Percentiles rank a stretch among this genome's conserved stretches.
These are phyloP conservation scores for Heterobasidion occidentale DNA, from an alignment of 1,284 basidiomycete species.

Conservation along the genomic window DNA sequence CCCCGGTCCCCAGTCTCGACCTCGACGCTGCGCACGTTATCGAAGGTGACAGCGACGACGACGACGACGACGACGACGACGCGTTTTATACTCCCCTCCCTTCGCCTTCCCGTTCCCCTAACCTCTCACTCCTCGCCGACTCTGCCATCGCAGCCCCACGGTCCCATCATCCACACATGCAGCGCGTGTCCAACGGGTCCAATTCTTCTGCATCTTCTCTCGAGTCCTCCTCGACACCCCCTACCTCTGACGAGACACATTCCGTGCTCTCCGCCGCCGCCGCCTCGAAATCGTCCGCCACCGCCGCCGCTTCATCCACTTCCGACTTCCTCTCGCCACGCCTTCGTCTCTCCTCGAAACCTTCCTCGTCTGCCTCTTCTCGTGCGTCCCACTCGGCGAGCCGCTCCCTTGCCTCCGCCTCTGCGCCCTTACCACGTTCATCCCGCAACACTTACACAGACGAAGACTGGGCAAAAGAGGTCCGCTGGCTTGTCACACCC, in stretches of 20 bases:
- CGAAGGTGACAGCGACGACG: conserved; percentile 14
- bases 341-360: background rate
- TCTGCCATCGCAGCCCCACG: conserved; percentile 8
- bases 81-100: conserved; percentile 39
- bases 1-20: too few species aligned
- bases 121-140: conserved; percentile 28
- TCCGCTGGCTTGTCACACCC: conserved; percentile 49
- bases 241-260: conserved; percentile 19
- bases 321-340: background rate
- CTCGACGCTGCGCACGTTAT: too few species aligned
- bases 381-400: background rate
- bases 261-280: conserved; percentile 10
- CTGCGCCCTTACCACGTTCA: conserved; percentile 4
- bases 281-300: background rate
- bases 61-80: conserved; percentile 33
- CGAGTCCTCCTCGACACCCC: conserved; percentile 21
- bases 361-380: background rate
- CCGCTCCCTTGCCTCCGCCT: conserved; percentile 1
- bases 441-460: conserved; percentile 30
- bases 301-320: background rate
- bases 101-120: conserved; percentile 38
- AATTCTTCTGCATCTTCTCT: conserved; percentile 23
- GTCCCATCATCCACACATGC: conserved; percentile 7
- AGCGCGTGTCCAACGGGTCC: conserved; percentile 5
- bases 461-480: conserved; percentile 57